These are phyloP conservation scores for Xylaria polymorpha DNA, from an alignment of 2,329 filamentous ascomycete species.

Conservation along the genomic window DNA sequence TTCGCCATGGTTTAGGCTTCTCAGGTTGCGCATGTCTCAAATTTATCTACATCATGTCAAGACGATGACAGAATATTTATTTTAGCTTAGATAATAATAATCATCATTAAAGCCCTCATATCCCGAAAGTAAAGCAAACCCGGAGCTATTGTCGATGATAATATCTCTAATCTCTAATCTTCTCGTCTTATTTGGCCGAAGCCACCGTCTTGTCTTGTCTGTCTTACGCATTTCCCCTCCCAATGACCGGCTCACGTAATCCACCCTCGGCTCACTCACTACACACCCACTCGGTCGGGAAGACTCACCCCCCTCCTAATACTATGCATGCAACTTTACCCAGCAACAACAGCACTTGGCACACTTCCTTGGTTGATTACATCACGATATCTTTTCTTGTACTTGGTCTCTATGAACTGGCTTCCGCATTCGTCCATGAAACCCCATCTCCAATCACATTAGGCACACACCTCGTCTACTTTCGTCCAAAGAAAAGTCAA, in stretches of 20 bases:
- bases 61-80: background rate
- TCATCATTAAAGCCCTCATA: background rate
- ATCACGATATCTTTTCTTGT: slow-evolving; percentile 31
- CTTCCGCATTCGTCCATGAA: slow-evolving; percentile 32
- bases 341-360: slow-evolving; percentile 17
- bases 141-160: slow-evolving; percentile 3
- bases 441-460: slow-evolving; percentile 20
- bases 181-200: slow-evolving; percentile 22
- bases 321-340: slow-evolving; percentile 19
- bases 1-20: background rate
- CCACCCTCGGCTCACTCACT: background rate
- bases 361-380: slow-evolving; percentile 18
- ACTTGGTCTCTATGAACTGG: background rate
- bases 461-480: slow-evolving; percentile 27
- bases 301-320: slow-evolving; percentile 25
- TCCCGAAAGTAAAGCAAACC: background rate
- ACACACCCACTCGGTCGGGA: slow-evolving; percentile 34
- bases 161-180: slow-evolving; percentile 1
- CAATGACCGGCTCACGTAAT: slow-evolving; percentile 30
- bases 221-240: slow-evolving; percentile 4
- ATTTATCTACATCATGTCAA: background rate
- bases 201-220: slow-evolving; percentile 14
- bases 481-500: slow-evolving; percentile 12
- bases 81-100: slow-evolving; percentile 8
- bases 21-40: slow-evolving; percentile 9